Evolutionary conservation across 2,329 filamentous ascomycete species (phyloP).

Genomic region (Shiraia bambusicola): DNA sequence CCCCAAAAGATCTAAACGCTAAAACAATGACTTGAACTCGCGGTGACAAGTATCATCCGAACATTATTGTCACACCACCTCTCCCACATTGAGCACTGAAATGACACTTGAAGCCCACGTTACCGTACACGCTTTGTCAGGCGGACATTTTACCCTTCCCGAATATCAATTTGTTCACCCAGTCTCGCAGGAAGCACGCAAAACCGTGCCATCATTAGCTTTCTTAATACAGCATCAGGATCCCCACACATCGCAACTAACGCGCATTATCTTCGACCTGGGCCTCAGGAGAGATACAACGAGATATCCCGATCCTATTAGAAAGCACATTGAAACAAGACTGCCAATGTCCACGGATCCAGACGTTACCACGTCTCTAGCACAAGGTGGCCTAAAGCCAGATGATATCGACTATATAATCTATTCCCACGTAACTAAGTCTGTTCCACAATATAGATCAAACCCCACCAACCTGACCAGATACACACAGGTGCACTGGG

Average conservation of each 20-base stretch:
- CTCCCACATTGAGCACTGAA: too few species aligned
- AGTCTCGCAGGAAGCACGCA: slow-evolving; percentile 46
- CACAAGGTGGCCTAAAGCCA: slow-evolving; percentile 37
- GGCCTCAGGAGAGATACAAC: slow-evolving; percentile 52
- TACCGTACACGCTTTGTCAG: slow-evolving; percentile 43
- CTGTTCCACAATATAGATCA: background rate
- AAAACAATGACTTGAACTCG: background rate
- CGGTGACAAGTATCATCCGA: too few species aligned
- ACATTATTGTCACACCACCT: too few species aligned
- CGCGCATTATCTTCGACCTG: slow-evolving; percentile 56
- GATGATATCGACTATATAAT: slow-evolving; percentile 47
- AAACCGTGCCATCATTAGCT: slow-evolving; percentile 56
- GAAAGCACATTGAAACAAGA: slow-evolving; percentile 50
- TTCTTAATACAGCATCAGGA: slow-evolving; percentile 57
- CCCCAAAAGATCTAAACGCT: too few species aligned
- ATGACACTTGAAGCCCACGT: slow-evolving; percentile 23
- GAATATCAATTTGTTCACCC: slow-evolving; percentile 52
- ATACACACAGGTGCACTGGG: slow-evolving; percentile 42
- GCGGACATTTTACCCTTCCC: slow-evolving; percentile 50
- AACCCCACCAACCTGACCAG: background rate
- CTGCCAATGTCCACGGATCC: slow-evolving; percentile 47
- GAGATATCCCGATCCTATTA: slow-evolving; percentile 50
- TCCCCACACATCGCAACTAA: slow-evolving; percentile 34
- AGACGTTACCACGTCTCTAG: slow-evolving; percentile 44
- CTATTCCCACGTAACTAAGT: slow-evolving; percentile 43